Evolutionary conservation across 768 basidiomycete genomes (phyloP).

Genomic region (Tulasnella sp.): DNA sequence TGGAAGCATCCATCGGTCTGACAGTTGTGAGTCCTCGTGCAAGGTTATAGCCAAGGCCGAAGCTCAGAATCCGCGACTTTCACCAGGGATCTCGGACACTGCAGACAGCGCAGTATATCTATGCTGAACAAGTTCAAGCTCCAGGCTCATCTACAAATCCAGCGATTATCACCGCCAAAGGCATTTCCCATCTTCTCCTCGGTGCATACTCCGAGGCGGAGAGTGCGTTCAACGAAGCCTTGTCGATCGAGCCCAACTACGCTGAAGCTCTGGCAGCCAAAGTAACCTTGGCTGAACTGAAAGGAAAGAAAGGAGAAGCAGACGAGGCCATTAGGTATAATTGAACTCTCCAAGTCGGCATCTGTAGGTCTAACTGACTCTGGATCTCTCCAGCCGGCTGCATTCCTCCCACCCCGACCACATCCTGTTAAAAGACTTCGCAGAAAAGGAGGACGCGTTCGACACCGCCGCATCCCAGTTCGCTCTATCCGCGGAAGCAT

Average conservation of each 20-base stretch:
- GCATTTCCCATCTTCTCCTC: slow-evolving; percentile 63
- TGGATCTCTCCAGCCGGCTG: slow-evolving; percentile 27
- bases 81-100: slow-evolving; percentile 10
- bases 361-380: slow-evolving; percentile 12
- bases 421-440: slow-evolving; percentile 56
- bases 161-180: slow-evolving; percentile 56
- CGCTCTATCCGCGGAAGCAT: slow-evolving; percentile 35
- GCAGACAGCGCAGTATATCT: slow-evolving; percentile 44
- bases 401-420: slow-evolving; percentile 48
- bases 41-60: background rate
- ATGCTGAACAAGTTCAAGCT: slow-evolving; percentile 70
- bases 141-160: slow-evolving; percentile 39
- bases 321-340: slow-evolving; percentile 61
- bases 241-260: slow-evolving; percentile 34
- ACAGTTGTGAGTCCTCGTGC: slow-evolving; percentile 52
- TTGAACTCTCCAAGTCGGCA: slow-evolving; percentile 3
- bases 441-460: slow-evolving; percentile 49
- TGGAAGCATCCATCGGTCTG: slow-evolving; percentile 73
- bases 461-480: slow-evolving; percentile 51
- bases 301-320: slow-evolving; percentile 42
- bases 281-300: slow-evolving; percentile 52
- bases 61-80: too few species aligned
- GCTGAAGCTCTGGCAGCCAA: slow-evolving; percentile 55
- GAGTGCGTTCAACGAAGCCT: slow-evolving; percentile 68
- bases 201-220: slow-evolving; percentile 66